phyloP scores from a whole-genome alignment of 2,329 filamentous ascomycete species.

The Nothomitra cinnamomea region DNA sequence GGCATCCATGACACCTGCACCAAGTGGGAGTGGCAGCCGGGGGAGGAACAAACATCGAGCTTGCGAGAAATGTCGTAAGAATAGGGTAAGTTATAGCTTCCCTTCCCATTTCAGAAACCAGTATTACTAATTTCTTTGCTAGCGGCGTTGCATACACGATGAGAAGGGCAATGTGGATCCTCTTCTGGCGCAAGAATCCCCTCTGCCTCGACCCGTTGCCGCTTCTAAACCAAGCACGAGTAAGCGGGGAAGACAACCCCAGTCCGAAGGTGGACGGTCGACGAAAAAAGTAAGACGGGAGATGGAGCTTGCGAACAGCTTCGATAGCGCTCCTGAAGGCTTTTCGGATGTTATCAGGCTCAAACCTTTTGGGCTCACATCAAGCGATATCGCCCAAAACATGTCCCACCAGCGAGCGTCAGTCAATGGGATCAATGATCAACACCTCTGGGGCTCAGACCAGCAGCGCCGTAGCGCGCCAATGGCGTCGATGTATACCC shows the following conservation, averaged over 20 bases:
- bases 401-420: background rate
- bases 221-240: background rate
- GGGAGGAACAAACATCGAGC: slow-evolving; percentile 34
- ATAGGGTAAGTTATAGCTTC: slow-evolving; percentile 35
- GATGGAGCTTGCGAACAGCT: background rate
- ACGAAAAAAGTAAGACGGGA: background rate
- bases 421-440: background rate
- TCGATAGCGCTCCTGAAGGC: background rate
- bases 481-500: no score
- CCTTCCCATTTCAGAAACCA: slow-evolving; percentile 10
- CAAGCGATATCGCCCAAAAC: background rate
- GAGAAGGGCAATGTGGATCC: slow-evolving; percentile 47
- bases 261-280: background rate
- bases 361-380: background rate
- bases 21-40: slow-evolving; percentile 32
- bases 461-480: no score
- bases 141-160: slow-evolving; percentile 52
- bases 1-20: slow-evolving; percentile 16
- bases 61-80: slow-evolving; percentile 48
- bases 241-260: background rate
- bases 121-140: background rate
- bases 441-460: no score
- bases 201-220: slow-evolving; percentile 30
- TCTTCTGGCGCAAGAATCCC: slow-evolving; percentile 42
- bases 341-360: background rate